Evolutionary conservation across 176 grass and related monocot species (phyloP).

Genomic region (Zizania latifolia): DNA sequence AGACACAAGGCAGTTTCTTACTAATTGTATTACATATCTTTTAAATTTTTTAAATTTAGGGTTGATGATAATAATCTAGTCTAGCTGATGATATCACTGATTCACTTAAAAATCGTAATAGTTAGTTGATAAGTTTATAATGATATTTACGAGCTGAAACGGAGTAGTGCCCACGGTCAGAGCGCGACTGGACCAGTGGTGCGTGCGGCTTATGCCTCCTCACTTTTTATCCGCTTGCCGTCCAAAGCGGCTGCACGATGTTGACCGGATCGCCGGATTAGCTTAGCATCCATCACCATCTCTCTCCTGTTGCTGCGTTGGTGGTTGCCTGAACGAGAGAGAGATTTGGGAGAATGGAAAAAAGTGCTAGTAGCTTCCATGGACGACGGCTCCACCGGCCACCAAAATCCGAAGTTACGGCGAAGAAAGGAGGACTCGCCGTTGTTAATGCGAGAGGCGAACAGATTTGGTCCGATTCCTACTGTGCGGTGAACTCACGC

Average conservation of each 20-base stretch:
- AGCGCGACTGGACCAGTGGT: background rate
- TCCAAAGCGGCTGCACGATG: conserved; percentile 16
- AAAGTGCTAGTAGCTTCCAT: too few species aligned
- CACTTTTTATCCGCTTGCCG: conserved; percentile 15
- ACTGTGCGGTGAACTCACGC: too few species aligned
- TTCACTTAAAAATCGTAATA: too few species aligned
- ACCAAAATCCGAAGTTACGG: background rate
- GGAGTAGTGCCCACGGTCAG: conserved; percentile 17
- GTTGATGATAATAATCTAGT: too few species aligned
- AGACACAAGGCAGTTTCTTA: too few species aligned
- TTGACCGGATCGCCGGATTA: background rate
- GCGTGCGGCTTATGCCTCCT: background rate
- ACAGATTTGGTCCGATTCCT: too few species aligned
- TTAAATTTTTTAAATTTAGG: too few species aligned
- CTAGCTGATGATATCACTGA: too few species aligned
- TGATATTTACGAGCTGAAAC: too few species aligned
- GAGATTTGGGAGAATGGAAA: too few species aligned
- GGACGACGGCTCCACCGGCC: background rate
- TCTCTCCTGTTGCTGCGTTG: background rate
- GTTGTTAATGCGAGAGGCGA: background rate
- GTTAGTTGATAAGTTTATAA: too few species aligned
- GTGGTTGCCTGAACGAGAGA: background rate
- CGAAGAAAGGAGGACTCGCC: background rate
- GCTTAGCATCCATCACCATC: background rate
- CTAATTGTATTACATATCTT: too few species aligned